These are phyloP conservation scores for Emmonsia crescens DNA, from an alignment of 2,329 filamentous ascomycete genomes.

Conservation along the genomic window DNA sequence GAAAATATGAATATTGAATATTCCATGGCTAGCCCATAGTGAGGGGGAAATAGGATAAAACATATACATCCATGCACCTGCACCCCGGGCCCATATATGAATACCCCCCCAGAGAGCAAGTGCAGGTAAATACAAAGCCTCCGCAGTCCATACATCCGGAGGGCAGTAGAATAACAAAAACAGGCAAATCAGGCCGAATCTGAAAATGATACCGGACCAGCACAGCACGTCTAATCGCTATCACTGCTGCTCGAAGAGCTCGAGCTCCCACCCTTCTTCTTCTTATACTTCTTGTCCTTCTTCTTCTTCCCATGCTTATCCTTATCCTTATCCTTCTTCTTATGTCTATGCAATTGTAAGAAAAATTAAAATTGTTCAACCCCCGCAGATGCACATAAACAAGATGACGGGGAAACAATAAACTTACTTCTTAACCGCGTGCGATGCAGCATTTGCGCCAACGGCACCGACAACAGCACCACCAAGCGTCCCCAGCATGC, in stretches of 20 bases:
- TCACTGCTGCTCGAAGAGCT: conserved; percentile 15
- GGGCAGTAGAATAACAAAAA: neutral
- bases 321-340: conserved; percentile 20
- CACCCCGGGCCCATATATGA: neutral
- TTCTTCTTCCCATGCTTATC: conserved; percentile 17
- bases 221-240: conserved; percentile 10
- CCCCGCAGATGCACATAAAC: neutral
- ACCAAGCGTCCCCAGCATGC: conserved; percentile 22
- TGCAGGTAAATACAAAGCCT: neutral
- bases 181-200: neutral
- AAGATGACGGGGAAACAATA: neutral
- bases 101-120: neutral
- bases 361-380: conserved; percentile 7
- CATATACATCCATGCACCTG: neutral
- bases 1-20: neutral
- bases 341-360: conserved; percentile 10
- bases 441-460: conserved; percentile 20
- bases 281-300: conserved; percentile 13
- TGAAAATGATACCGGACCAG: neutral
- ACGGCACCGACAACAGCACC: conserved; percentile 25
- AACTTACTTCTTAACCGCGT: conserved; percentile 20
- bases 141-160: neutral
- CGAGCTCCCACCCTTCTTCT: conserved; percentile 13
- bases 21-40: neutral
- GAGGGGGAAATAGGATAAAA: neutral